phyloP scores from a whole-genome alignment of 2,329 filamentous ascomycete species.

The Epicoccum sorghinum region DNA sequence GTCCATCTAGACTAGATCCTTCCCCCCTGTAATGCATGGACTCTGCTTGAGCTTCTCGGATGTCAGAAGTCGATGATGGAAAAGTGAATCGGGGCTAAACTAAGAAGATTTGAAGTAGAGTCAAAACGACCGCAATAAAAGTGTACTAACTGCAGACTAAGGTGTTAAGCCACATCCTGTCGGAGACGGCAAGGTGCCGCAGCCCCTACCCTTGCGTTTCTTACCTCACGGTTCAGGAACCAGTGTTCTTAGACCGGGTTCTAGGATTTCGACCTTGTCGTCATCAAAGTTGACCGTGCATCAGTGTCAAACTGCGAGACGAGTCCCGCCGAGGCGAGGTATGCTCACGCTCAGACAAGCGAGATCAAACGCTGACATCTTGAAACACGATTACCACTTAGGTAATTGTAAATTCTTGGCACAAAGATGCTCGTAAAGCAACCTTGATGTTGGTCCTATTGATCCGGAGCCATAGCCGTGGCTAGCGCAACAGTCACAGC shows the following conservation, averaged over 20 bases:
- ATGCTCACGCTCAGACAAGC: neutral
- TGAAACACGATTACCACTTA: neutral
- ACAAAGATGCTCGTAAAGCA: neutral
- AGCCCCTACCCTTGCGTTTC: constrained; percentile 1
- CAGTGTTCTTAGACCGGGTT: neutral
- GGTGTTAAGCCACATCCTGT: constrained; percentile 3
- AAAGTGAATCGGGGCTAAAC: constrained; percentile 7
- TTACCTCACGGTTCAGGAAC: constrained; percentile 8
- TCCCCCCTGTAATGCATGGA: constrained; percentile 3
- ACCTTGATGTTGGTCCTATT: constrained; percentile 1
- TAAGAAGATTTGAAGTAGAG: neutral
- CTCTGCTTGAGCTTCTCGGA: neutral
- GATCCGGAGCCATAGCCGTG: neutral
- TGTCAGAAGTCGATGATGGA: constrained; percentile 7
- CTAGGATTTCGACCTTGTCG: neutral
- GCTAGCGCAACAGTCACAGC: constrained; percentile 2
- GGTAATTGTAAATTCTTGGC: neutral
- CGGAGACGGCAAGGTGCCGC: constrained; percentile 3
- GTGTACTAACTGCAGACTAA: neutral
- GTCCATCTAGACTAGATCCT: neutral
- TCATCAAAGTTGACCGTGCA: neutral
- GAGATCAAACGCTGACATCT: too few species aligned
- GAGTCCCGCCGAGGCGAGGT: neutral
- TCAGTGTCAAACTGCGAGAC: neutral
- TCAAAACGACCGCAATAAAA: neutral